phyloP scores from a whole-genome alignment of 495 filamentous ascomycete species.

The Penicillium taxi region DNA sequence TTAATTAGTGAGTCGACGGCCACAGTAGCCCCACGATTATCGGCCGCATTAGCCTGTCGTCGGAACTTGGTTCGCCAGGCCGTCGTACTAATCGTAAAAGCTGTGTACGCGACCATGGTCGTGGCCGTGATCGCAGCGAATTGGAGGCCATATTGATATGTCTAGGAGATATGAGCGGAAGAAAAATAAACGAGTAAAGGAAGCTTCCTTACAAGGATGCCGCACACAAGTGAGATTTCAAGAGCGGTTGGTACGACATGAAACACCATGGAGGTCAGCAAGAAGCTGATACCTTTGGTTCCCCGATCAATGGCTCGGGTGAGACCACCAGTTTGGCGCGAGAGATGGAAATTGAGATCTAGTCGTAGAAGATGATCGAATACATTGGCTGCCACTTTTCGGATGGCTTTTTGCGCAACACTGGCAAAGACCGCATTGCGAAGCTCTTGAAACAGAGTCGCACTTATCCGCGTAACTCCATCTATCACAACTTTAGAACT shows the following conservation, averaged over 20 bases:
- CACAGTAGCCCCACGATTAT: constrained; percentile 90
- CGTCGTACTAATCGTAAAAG: constrained; percentile 91
- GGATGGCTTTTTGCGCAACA: constrained; percentile 94
- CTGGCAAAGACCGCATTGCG: constrained; percentile 95
- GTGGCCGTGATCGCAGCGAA: constrained; percentile 86
- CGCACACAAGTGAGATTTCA: constrained; percentile 92
- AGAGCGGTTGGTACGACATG: constrained; percentile 90
- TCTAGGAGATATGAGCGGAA: constrained; percentile 44
- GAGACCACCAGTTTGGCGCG: constrained; percentile 87
- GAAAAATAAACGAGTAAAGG: constrained; percentile 13
- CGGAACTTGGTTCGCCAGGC: constrained; percentile 96
- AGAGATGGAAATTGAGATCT: constrained; percentile 89
- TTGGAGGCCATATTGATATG: constrained; percentile 85
- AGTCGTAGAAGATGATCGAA: constrained; percentile 84
- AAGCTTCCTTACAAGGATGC: constrained; percentile 55
- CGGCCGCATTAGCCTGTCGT: constrained; percentile 87
- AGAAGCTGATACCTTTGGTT: constrained; percentile 95
- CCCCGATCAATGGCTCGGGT: constrained; percentile 93
- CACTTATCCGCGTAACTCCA: constrained; percentile 77
- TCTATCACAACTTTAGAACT: constrained; percentile 41
- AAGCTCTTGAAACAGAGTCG: constrained; percentile 81
- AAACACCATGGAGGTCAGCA: constrained; percentile 96
- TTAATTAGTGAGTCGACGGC: constrained; percentile 96
- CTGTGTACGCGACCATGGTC: constrained; percentile 90
- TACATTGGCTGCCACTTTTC: constrained; percentile 81